phyloP scores from a whole-genome alignment of 176 grass and related monocot species.

The Eragrostis curvula region DNA sequence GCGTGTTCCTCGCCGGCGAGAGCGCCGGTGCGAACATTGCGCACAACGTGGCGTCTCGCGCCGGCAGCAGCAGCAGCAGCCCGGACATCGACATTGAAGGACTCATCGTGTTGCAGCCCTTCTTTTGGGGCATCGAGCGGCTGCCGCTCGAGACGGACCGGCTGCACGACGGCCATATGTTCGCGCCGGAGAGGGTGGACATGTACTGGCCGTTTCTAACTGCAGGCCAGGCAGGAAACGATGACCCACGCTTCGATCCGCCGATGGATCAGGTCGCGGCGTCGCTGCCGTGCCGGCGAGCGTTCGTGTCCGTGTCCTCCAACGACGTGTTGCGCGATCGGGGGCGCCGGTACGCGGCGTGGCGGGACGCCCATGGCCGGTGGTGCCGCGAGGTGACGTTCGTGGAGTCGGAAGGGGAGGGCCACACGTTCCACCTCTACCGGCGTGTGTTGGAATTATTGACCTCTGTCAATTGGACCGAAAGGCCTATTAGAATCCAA shows the following conservation, averaged over 20 bases:
- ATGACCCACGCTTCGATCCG: conserved; percentile 16
- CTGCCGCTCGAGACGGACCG: neutral
- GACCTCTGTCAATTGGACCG: no score
- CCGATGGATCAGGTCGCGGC: neutral
- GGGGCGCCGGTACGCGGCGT: neutral
- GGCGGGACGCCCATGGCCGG: neutral
- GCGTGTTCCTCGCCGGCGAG: neutral
- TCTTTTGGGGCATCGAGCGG: neutral
- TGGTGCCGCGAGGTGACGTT: conserved; percentile 28
- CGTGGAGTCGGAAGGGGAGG: neutral
- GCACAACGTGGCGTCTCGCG: conserved; percentile 46
- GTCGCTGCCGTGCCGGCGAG: conserved; percentile 1
- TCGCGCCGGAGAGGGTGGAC: neutral
- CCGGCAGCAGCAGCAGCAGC: neutral
- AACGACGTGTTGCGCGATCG: neutral
- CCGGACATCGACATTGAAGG: neutral
- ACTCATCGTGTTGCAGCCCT: neutral
- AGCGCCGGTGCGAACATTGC: conserved; percentile 70
- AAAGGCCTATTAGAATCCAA: no score
- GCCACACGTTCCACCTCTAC: conserved; percentile 24
- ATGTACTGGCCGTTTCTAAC: neutral
- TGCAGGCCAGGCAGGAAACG: conserved; percentile 34
- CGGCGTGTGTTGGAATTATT: no score
- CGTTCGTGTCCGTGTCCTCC: neutral
- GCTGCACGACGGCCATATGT: neutral